phyloP scores from a whole-genome alignment of 2,329 filamentous ascomycete genomes.

The Fusarium bactridioides region DNA sequence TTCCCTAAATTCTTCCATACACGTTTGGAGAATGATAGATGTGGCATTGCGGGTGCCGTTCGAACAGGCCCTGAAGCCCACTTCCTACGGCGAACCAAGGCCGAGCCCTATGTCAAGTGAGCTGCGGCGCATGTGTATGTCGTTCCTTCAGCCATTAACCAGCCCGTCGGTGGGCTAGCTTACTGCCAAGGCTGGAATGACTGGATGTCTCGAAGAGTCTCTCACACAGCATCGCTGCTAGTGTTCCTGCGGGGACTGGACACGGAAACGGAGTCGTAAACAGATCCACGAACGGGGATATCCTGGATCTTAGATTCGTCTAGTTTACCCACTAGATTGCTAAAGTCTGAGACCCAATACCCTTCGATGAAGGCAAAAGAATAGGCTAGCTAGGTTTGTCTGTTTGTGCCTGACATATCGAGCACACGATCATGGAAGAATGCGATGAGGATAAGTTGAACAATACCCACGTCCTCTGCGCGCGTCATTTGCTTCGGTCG shows the following conservation, averaged over 20 bases:
- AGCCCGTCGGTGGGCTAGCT: constrained; percentile 30
- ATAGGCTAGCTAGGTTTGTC: background rate
- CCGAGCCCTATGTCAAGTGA: constrained; percentile 43
- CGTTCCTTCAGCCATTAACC: constrained; percentile 33
- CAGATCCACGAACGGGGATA: constrained; percentile 7
- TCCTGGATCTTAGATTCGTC: background rate
- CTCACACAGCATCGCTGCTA: constrained; percentile 11
- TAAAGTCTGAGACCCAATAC: background rate
- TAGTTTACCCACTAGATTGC: background rate
- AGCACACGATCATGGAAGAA: background rate
- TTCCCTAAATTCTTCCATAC: constrained; percentile 31
- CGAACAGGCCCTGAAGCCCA: constrained; percentile 32
- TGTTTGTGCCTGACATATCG: background rate
- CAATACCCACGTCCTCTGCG: background rate
- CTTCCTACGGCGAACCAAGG: constrained; percentile 31
- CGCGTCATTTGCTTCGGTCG: constrained; percentile 16
- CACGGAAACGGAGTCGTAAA: constrained; percentile 21
- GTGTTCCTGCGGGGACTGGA: constrained; percentile 10
- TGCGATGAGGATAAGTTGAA: background rate
- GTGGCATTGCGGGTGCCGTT: constrained; percentile 37
- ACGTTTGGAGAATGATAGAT: constrained; percentile 31
- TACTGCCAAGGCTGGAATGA: constrained; percentile 10
- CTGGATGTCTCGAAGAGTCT: constrained; percentile 7
- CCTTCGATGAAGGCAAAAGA: background rate
- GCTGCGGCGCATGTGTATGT: constrained; percentile 44